A percentile compares a stretch with the other conserved stretches of the same genome.
These are phyloP conservation scores for Ligustrum vulgare DNA, from an alignment of 257 asterid genomes.

Conservation along the genomic window DNA sequence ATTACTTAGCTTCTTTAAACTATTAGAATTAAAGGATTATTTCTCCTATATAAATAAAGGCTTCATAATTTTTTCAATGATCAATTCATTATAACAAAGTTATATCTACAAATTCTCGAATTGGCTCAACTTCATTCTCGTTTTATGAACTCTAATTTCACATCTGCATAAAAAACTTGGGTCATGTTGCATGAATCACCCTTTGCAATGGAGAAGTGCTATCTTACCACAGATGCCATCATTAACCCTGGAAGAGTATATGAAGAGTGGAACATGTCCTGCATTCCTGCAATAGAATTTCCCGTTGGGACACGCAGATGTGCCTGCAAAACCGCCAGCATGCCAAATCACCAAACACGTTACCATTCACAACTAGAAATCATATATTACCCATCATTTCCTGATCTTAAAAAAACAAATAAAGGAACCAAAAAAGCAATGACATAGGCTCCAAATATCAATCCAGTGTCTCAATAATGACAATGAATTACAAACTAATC, in stretches of 20 bases:
- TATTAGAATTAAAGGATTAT: too few relatives aligned
- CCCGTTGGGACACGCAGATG: slow-evolving; percentile 93
- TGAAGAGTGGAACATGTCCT: slow-evolving; percentile 64
- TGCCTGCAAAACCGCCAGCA: slow-evolving; percentile 58
- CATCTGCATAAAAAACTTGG: too few relatives aligned
- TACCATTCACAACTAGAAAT: neutral
- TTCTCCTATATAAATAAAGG: too few relatives aligned
- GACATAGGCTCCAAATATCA: neutral
- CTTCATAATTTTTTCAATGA: too few relatives aligned
- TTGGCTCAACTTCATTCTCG: too few relatives aligned
- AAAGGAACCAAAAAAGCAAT: neutral
- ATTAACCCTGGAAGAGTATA: slow-evolving; percentile 86
- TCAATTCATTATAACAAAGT: too few relatives aligned
- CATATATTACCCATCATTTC: neutral
- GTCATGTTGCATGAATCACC: too few relatives aligned
- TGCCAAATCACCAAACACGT: slow-evolving; percentile 8
- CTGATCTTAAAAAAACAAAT: slow-evolving; percentile 1
- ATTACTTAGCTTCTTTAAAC: too few relatives aligned
- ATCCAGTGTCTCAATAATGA: neutral
- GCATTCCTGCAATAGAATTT: slow-evolving; percentile 81
- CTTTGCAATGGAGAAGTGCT: neutral
- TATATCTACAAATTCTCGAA: too few relatives aligned
- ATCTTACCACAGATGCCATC: slow-evolving; percentile 90
- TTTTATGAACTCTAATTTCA: too few relatives aligned
- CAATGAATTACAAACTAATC: neutral